These are phyloP conservation scores for Escallonia herrerae DNA, from an alignment of 129 eudicot species.

Conservation along the genomic window DNA sequence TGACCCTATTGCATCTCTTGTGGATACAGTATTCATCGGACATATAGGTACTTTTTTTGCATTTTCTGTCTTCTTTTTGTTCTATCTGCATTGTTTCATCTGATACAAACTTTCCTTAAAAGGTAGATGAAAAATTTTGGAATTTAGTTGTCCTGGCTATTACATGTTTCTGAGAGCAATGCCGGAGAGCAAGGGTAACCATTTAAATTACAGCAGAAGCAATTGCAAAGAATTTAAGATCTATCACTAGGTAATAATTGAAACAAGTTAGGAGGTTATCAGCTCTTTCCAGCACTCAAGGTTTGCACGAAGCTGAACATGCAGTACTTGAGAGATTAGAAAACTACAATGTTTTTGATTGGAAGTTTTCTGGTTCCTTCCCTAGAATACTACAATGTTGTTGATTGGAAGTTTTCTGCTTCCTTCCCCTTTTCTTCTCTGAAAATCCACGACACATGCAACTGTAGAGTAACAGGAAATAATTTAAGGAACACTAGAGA, in stretches of 20 bases:
- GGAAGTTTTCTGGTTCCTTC: no score
- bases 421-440: background rate
- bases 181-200: background rate
- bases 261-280: no score
- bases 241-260: background rate
- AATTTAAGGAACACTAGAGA: no score
- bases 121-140: no score
- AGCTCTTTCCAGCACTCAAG: no score
- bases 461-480: no score
- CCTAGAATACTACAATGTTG: no score
- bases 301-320: no score
- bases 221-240: no score
- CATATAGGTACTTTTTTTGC: conserved; percentile 48
- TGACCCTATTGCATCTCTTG: conserved; percentile 84
- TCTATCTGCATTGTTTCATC: background rate
- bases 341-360: no score
- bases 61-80: background rate
- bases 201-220: background rate
- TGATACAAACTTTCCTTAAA: background rate
- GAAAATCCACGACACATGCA: background rate
- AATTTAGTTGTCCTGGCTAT: background rate
- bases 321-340: no score
- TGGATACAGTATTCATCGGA: conserved; percentile 86
- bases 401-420: no score
- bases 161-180: background rate